phyloP scores from a whole-genome alignment of 352 stramenopile species.

The Phytophthora tubulina region DNA sequence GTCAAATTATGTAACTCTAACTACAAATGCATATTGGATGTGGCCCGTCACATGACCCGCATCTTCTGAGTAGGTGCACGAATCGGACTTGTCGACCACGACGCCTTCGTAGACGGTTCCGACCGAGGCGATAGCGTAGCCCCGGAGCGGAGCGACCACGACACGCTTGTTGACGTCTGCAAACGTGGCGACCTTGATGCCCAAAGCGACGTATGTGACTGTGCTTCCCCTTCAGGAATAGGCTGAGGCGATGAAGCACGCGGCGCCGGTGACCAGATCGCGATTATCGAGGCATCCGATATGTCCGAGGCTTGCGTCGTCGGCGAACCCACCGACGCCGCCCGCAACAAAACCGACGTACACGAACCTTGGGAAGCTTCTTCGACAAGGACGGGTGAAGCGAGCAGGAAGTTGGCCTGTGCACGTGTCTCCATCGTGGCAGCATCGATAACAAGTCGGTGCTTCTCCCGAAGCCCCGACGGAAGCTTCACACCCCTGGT shows the following conservation, averaged over 20 bases:
- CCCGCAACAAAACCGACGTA: background rate
- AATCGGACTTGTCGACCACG: too few species aligned
- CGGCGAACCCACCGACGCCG: background rate
- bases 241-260: background rate
- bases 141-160: too few species aligned
- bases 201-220: background rate
- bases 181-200: background rate
- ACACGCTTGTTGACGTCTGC: too few species aligned
- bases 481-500: background rate
- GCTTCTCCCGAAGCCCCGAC: background rate
- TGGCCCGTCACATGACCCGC: too few species aligned
- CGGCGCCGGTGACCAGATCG: background rate
- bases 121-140: too few species aligned
- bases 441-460: background rate
- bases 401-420: background rate
- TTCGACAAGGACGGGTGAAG: background rate
- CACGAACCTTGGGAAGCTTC: background rate
- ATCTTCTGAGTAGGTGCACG: too few species aligned
- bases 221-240: background rate
- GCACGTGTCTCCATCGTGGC: background rate
- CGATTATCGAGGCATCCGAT: background rate
- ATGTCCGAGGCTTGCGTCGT: background rate
- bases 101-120: too few species aligned
- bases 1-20: too few species aligned
- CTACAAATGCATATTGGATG: too few species aligned